Evolutionary conservation across 371 early-diverging fungal species (phyloP), one percentile per base, ranked within the genome.

Genomic region (Syncephalastrum sp.): DNA sequence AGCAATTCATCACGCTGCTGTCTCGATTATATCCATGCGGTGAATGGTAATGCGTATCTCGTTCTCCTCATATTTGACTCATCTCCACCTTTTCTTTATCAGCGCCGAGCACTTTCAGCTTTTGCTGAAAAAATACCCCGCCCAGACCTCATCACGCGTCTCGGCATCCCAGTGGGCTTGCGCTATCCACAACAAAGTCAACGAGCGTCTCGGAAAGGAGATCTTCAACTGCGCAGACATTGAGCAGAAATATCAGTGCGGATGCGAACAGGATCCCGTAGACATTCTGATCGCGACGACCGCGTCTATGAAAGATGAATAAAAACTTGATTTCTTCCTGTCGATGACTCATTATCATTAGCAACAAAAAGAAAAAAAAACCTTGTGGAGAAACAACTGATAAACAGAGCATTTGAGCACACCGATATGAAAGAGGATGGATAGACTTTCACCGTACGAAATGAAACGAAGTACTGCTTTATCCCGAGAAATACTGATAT

Each of bases 1-100:
- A 81, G 25, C 84, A 86, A 48, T 98, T 94, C 62, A 80, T 99
- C 59, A 79, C 82, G 55, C 64, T 96, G 13, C 83, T 99, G 54
- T 89, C 94, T 4, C 76, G 91, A 57, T 68, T 99, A 33, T 99
- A 97, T 73, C 99, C 99, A 10, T 99, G 99, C 68, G 96, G 95
- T 42, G 95, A 97, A 74, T 99, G 99, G 91, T 91, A 83, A 76
- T 57, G 59, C 4, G 38, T n/a, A 27, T 12, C 24, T 41, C 6
- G 0, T 5, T 24, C 7, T 5, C 19, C 50, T n/a, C 10, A 15
- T 3, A 1, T 17, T 38, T n/a, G 21, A 21, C 21, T 21, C 21
- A 21, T 38, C 10, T 19, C 24, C 10, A n/a, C 23, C 10, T 6
- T 5, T 50, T 4, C 8, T 7, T 14, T 8, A 27, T 46, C 61